Evolutionary conservation across 179 eudicot genomes (phyloP).

Genomic region (Gypsophila paniculata): DNA sequence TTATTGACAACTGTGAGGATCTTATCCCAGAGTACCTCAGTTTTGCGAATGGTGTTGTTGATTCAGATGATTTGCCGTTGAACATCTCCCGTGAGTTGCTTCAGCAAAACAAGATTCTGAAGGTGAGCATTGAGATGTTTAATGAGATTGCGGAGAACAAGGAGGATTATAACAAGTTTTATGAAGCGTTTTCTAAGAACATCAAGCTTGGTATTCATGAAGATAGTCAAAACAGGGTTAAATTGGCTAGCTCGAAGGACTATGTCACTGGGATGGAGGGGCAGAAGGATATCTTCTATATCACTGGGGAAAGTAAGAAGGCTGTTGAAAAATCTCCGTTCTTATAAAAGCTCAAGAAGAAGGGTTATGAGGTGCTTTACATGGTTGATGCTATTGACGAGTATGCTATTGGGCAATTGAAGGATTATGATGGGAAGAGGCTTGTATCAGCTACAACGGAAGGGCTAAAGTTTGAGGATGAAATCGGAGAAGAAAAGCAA

Average conservation of each 20-base stretch:
- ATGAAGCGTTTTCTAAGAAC: conserved; percentile 72
- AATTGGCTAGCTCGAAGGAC: conserved; percentile 67
- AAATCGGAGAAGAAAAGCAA: conserved; percentile 66
- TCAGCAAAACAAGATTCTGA: conserved; percentile 76
- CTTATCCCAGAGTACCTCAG: conserved; percentile 68
- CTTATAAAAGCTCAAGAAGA: conserved; percentile 70
- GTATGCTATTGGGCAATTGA: conserved; percentile 69
- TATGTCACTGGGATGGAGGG: conserved; percentile 78
- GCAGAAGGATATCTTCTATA: conserved; percentile 47
- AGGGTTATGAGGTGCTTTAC: conserved; percentile 63
- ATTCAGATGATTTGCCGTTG: conserved; percentile 71
- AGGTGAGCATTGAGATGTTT: conserved; percentile 82
- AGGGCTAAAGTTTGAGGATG: conserved; percentile 65
- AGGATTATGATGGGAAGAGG: conserved; percentile 76
- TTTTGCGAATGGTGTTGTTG: conserved; percentile 67
- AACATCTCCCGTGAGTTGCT: conserved; percentile 75
- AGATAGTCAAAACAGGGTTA: conserved; percentile 66
- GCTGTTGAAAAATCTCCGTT: conserved; percentile 80
- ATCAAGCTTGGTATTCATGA: conserved; percentile 69
- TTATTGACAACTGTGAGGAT: conserved; percentile 51
- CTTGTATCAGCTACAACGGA: conserved; percentile 74
- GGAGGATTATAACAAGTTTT: conserved; percentile 73
- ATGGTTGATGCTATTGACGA: conserved; percentile 88
- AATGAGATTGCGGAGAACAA: conserved; percentile 79
- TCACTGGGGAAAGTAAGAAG: conserved; percentile 59